Base-by-base conservation (phyloP, 345 rosid genomes). In the Arabis alpina region DNA sequence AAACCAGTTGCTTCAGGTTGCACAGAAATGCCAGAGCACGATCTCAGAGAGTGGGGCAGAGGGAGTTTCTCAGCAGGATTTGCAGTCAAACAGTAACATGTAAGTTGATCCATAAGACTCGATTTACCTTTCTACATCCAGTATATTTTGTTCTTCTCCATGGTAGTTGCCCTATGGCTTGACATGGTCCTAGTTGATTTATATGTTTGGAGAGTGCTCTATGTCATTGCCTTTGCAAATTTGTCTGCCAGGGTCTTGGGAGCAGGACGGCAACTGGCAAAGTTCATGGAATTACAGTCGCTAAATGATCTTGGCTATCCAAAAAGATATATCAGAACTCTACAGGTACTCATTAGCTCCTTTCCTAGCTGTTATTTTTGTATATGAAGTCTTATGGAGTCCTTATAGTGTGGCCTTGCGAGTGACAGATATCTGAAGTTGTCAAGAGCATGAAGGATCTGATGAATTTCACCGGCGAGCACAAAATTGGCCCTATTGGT, bases 381-480 rank as follows among this genome's bases (percentile, higher is more conserved):
- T 25, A 67, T 11, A 6, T 55, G 44, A 16, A 67, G 69, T 19
- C 60, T 12, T 53, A n/a, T n/a, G n/a, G n/a, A n/a, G n/a, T 36
- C 36, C 11, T 62, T 27, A 62, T 45, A 27, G 30, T 11, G 30
- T 70, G 16, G 61, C 52, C 49, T 42, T 79, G 66, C 58, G 45
- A 76, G 61, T 75, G 66, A 51, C 81, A 91, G 99, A 91, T 86
- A 54, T 85, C 94, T 34, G 99, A 93, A 89, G 96, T 89, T 81
- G 95, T 93, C 76, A 89, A 83, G 79, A 86, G 94, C 85, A 93
- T 93, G 99, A 91, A 91, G 82, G 99, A 89, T 79, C 82, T 93
- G 63, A 88, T 91, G 76, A 86, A 82, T 73, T 86, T 91, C 82
- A 86, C 93, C 49, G 70, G 75, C 44, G 93, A 93, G 41, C 61